phyloP scores from a whole-genome alignment of 2,329 filamentous ascomycete genomes.

The Phyllosticta citribraziliensis region DNA sequence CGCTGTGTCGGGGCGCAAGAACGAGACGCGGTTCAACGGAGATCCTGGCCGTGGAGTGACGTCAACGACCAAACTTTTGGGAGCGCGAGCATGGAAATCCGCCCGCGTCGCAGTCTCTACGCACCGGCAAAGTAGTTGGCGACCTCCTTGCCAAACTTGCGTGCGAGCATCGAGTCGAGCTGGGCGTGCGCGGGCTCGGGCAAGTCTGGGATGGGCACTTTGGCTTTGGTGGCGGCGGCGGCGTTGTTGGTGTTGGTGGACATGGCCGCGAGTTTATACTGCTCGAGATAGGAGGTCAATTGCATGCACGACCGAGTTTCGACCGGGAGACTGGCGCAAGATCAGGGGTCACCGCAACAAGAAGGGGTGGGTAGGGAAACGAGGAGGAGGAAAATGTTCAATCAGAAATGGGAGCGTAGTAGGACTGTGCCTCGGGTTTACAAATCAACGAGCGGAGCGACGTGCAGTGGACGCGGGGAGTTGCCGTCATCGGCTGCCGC shows the following conservation, averaged over 20 bases:
- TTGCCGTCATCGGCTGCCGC: constrained; percentile 5
- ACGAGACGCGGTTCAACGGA: constrained; percentile 69
- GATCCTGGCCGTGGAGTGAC: constrained; percentile 39
- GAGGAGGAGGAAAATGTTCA: not conserved
- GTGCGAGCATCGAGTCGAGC: constrained; percentile 60
- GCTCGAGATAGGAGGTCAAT: constrained; percentile 11
- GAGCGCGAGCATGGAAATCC: constrained; percentile 76
- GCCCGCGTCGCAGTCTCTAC: constrained; percentile 45
- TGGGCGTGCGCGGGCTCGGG: constrained; percentile 49
- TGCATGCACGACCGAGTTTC: constrained; percentile 8
- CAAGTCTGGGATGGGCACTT: constrained; percentile 34
- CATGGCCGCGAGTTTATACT: constrained; percentile 5
- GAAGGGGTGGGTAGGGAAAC: not conserved
- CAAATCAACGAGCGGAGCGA: not conserved
- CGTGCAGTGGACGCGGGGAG: not conserved
- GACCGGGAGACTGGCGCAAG: not conserved
- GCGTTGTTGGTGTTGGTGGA: constrained; percentile 1
- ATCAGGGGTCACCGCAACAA: not conserved
- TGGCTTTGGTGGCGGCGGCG: not conserved
- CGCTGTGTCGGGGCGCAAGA: constrained; percentile 59
- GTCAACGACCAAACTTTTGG: constrained; percentile 16
- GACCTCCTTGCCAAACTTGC: constrained; percentile 69
- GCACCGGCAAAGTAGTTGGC: constrained; percentile 69
- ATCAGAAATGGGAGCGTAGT: not conserved
- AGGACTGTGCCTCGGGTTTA: not conserved